These are phyloP conservation scores for Ballota nigra DNA, from an alignment of 257 asterid genomes.

Conservation along the genomic window DNA sequence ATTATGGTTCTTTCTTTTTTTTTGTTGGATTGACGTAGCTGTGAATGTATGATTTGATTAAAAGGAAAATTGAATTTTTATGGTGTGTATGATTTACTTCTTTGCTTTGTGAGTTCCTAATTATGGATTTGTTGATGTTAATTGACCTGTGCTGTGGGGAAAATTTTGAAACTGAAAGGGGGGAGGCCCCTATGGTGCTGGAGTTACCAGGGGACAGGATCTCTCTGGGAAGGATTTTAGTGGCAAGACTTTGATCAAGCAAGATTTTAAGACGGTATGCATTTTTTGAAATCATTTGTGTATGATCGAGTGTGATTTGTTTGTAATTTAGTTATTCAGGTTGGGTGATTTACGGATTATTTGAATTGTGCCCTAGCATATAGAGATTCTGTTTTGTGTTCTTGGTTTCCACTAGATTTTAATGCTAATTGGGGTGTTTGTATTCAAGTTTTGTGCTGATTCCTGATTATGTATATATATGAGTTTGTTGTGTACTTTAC, in stretches of 20 bases:
- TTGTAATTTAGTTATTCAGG: not conserved
- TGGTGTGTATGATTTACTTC: not conserved
- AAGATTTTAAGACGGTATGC: conserved; percentile 89
- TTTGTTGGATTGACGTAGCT: no score
- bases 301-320: not conserved
- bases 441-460: not conserved
- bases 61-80: not conserved
- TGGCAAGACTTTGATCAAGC: conserved; percentile 78
- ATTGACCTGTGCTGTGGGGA: conserved; percentile 11
- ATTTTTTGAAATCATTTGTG: not conserved
- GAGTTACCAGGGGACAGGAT: conserved; percentile 97
- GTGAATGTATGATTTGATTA: not conserved
- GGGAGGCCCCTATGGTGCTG: conserved; percentile 96
- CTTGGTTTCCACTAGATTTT: not conserved
- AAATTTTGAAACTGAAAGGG: conserved; percentile 43
- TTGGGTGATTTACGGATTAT: not conserved
- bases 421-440: not conserved
- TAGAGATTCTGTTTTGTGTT: not conserved
- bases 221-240: conserved; percentile 84
- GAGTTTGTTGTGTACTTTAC: conserved; percentile 9
- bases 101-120: not conserved
- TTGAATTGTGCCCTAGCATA: not conserved
- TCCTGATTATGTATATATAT: not conserved
- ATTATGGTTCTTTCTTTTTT: not conserved
- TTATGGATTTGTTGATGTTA: conserved; percentile 7